Evolutionary conservation across 2,329 filamentous ascomycete genomes (phyloP).

Genomic region (Didymella exigua): DNA sequence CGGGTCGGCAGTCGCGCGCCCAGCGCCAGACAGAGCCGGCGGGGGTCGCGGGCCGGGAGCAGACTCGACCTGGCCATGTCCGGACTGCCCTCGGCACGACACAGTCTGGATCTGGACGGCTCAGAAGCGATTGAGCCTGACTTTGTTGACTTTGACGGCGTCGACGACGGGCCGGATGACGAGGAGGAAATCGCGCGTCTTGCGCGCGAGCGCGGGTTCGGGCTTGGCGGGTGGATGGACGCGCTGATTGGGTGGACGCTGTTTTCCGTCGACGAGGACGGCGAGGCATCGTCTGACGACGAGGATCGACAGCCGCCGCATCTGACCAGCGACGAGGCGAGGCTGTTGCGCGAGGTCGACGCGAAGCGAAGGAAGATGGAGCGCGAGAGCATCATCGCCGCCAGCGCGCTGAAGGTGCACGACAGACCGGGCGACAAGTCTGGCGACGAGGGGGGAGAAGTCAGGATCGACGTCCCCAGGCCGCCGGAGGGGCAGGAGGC

Average conservation of each 20-base stretch:
- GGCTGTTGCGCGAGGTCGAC: conserved; percentile 46
- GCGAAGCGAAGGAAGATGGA: conserved; percentile 45
- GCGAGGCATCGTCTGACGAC: conserved; percentile 45
- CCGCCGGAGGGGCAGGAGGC: conserved; percentile 32
- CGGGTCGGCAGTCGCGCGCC: conserved; percentile 47
- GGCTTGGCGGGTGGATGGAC: conserved; percentile 63
- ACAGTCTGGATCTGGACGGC: conserved; percentile 41
- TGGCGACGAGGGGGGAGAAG: conserved; percentile 22
- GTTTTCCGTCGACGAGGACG: conserved; percentile 60
- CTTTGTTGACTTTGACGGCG: conserved; percentile 57
- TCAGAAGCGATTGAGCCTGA: conserved; percentile 51
- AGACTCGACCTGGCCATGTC: conserved; percentile 47
- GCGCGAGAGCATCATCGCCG: conserved; percentile 44
- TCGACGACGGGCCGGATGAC: conserved; percentile 52
- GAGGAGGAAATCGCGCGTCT: conserved; percentile 61
- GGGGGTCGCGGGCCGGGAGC: conserved; percentile 45
- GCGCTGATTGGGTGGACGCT: conserved; percentile 63
- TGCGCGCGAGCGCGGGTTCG: conserved; percentile 59
- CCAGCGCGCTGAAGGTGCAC: conserved; percentile 46
- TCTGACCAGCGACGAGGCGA: conserved; percentile 46
- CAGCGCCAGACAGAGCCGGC: conserved; percentile 47
- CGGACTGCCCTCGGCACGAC: conserved; percentile 28
- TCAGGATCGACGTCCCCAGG: conserved; percentile 16
- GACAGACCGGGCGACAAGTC: conserved; percentile 27
- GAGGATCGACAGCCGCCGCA: conserved; percentile 2